Conservation (phyloP, 1,139 yeast species). For the Protomyces gravidus region DNA sequence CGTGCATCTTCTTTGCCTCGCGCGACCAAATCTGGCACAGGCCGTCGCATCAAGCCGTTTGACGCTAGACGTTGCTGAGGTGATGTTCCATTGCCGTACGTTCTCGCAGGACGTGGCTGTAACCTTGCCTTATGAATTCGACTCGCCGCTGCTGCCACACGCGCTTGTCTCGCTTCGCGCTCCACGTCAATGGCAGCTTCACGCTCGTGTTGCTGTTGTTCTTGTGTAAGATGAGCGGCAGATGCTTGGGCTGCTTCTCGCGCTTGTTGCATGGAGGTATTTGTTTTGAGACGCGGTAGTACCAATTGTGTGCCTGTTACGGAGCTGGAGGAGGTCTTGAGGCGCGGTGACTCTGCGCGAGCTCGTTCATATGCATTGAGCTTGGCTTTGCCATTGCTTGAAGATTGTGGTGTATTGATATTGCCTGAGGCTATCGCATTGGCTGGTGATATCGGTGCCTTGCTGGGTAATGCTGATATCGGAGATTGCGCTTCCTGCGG, state of each 20-base stretch:
- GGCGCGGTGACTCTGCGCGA: too few relatives aligned
- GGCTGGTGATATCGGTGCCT: background rate
- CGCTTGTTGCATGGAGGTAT: conserved; percentile 1
- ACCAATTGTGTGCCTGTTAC: background rate
- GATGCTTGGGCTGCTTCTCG: background rate
- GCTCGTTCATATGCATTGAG: too few relatives aligned
- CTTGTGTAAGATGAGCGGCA: background rate
- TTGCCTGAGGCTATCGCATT: background rate
- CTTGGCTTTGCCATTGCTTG: too few relatives aligned
- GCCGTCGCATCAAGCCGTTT: background rate
- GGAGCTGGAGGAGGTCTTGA: background rate
- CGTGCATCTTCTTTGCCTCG: too few relatives aligned
- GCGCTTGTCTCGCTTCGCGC: background rate
- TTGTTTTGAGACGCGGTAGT: background rate
- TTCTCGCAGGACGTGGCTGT: background rate
- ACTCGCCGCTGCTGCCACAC: background rate
- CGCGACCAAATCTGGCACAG: background rate
- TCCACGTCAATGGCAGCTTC: background rate
- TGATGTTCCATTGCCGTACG: background rate
- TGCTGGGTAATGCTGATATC: background rate
- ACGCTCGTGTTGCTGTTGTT: background rate
- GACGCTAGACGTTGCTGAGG: background rate
- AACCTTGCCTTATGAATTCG: background rate
- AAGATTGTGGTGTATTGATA: too few relatives aligned
- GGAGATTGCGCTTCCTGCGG: background rate